Conservation (phyloP, 305 asterid species). For the Fraxinus angustifolia region DNA sequence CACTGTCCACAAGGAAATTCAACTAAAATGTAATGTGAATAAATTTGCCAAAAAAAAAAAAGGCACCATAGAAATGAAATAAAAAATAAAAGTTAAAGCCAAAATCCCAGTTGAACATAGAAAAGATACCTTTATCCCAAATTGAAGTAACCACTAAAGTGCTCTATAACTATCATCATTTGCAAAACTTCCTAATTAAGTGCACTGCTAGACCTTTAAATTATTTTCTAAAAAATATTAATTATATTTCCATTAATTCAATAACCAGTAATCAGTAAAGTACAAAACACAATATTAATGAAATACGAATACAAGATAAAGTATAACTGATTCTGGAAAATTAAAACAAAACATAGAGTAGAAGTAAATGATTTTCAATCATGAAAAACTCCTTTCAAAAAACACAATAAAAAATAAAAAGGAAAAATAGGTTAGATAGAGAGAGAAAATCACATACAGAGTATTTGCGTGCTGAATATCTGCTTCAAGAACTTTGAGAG, state of each 20-base stretch:
- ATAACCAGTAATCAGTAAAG: neutral
- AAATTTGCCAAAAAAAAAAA: neutral
- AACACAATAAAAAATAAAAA: neutral
- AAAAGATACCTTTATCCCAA: conserved; percentile 26
- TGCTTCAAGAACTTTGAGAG: conserved; percentile 33
- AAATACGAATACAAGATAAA: neutral
- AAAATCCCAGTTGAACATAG: conserved; percentile 18
- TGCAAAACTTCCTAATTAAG: conserved; percentile 13
- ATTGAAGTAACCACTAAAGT: conserved; percentile 25
- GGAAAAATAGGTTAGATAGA: neutral
- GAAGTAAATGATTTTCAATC: neutral
- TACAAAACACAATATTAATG: neutral
- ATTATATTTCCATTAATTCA: neutral
- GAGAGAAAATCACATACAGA: conserved; percentile 11
- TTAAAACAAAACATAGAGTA: neutral
- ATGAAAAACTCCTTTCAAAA: neutral
- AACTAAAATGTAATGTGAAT: neutral
- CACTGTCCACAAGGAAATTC: neutral
- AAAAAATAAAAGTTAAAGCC: conserved; percentile 13
- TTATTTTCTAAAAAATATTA: neutral
- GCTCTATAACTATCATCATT: conserved; percentile 21
- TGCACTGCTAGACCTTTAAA: neutral
- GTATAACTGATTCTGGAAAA: neutral
- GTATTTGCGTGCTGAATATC: conserved; percentile 36
- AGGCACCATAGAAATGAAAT: neutral